Evolutionary conservation across 2,329 filamentous ascomycete species (phyloP), one percentile per base, ranked within the genome.

Genomic region (Pseudocercospora cruenta): DNA sequence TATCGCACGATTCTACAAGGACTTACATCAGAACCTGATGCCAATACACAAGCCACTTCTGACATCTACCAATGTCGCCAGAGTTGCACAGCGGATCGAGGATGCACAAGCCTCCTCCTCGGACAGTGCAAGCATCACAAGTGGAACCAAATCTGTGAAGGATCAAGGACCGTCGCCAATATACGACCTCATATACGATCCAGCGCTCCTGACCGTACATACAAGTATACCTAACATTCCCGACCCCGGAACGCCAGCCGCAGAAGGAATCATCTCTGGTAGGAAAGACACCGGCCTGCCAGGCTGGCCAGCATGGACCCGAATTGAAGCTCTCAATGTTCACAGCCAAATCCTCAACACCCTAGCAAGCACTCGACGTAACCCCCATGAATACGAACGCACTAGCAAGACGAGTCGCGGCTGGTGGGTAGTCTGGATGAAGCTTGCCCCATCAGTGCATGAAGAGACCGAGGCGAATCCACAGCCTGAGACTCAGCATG

Each of bases 351-450:
- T 90, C 47, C 77, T 90, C 26, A 83, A 83, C 64, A 88, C 85
- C 0, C 81, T 87, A 59, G 74, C 77, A n/a, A 81, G 82, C 64
- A 87, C 86, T 1, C 80, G 83, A 2, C 77, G 77, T 22, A 77
- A 77, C 1, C 69, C 75, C 0, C 75, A 78, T 8, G 86, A 89
- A 67, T 79, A 86, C 6, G 88, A 90, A 71, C 81, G 86, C 33
- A 89, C 85, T 0, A 85, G 84, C 75, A 90, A 89, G 76, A 89
- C 87, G 0, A 83, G 78, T 51, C 82, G 87, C n/a, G 86, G 86
- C 6, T 90, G 87, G 87, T 90, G 88, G 88, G 82, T 90, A 1
- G 84, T 89, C 22, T 90, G 88, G 87, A 84, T 89, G 76, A 82
- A 86, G 8, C 76, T 88, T 31, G 79, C 80, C 4, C 72, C 75